phyloP scores from a whole-genome alignment of 1,284 basidiomycete genomes.

The Naganishia albida region DNA sequence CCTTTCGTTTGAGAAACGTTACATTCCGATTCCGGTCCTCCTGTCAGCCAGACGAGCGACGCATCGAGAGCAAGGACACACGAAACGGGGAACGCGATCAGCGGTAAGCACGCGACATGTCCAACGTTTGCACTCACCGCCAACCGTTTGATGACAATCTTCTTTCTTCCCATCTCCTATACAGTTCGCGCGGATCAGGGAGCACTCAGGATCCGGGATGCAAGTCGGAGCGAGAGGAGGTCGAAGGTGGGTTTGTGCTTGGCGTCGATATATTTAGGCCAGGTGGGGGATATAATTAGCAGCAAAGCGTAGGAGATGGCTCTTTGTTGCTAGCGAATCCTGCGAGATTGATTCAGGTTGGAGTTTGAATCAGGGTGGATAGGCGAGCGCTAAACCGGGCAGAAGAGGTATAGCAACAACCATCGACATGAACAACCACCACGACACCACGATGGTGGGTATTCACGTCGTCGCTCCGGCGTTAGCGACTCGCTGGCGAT shows the following conservation, averaged over 20 bases:
- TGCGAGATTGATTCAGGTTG: too few species aligned
- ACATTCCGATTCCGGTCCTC: conserved; percentile 54
- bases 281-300: conserved; percentile 23
- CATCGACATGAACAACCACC: too few species aligned
- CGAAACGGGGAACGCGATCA: too few species aligned
- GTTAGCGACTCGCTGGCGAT: too few species aligned
- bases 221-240: neutral
- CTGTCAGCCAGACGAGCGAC: conserved; percentile 33
- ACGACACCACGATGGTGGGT: too few species aligned
- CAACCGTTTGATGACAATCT: conserved; percentile 54
- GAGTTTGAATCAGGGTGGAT: too few species aligned
- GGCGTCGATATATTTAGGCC: conserved; percentile 24
- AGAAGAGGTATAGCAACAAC: too few species aligned
- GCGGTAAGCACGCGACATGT: neutral
- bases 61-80: neutral
- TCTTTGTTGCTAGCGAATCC: neutral
- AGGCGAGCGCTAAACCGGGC: too few species aligned
- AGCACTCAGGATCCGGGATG: too few species aligned
- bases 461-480: too few species aligned
- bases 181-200: too few species aligned
- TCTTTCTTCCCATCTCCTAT: conserved; percentile 51
- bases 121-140: conserved; percentile 41
- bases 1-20: conserved; percentile 54
- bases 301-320: conserved; percentile 2
- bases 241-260: conserved; percentile 12